phyloP scores from a whole-genome alignment of 177 flowering plant genomes.

The Telopea speciosissima region DNA sequence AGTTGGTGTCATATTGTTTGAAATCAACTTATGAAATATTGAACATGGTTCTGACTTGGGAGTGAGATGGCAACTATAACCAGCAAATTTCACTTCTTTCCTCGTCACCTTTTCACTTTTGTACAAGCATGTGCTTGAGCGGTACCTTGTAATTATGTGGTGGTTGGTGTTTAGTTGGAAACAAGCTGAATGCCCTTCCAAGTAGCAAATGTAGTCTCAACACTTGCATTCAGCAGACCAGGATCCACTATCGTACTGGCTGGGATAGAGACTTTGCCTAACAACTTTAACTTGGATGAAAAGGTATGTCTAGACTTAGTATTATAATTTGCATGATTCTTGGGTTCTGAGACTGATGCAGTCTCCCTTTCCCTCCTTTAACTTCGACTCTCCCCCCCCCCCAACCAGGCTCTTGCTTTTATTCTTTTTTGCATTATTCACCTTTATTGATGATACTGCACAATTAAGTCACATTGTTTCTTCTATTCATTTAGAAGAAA shows the following conservation, averaged over 20 bases:
- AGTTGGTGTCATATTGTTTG: background rate
- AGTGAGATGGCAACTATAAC: background rate
- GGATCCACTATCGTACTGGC: background rate
- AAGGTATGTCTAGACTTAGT: no score
- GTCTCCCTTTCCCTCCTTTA: no score
- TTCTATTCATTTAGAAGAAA: no score
- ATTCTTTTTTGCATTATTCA: no score
- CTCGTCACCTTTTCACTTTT: background rate
- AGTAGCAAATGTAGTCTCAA: background rate
- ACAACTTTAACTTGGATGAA: no score
- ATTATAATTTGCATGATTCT: no score
- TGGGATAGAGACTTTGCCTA: background rate
- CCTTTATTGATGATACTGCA: no score
- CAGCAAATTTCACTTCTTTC: background rate
- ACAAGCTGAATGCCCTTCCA: background rate
- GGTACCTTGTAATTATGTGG: background rate
- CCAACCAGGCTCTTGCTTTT: no score
- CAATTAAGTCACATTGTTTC: no score
- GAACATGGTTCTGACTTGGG: background rate
- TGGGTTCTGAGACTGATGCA: no score
- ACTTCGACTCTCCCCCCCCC: no score
- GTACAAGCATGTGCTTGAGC: background rate
- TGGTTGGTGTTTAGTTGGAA: background rate
- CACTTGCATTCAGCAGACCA: background rate
- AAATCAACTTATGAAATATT: background rate